phyloP scores from a whole-genome alignment of 176 grass and related monocot species.

The Oryza brachyantha region DNA sequence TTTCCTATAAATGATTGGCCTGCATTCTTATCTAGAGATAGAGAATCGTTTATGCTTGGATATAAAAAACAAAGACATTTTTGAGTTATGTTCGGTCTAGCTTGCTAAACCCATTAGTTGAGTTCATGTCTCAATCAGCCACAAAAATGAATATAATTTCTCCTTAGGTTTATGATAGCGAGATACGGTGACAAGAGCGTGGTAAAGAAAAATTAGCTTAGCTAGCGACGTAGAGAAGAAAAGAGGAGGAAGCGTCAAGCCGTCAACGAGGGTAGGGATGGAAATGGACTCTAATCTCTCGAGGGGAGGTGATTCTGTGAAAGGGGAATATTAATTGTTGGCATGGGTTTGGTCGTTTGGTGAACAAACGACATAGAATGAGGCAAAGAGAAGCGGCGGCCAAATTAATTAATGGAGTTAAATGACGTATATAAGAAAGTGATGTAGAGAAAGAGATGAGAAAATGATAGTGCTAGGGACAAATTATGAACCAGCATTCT shows the following conservation, averaged over 20 bases:
- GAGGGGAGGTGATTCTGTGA: too few species aligned
- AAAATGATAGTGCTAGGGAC: neutral
- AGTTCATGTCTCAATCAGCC: neutral
- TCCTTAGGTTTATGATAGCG: neutral
- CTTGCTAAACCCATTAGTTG: neutral
- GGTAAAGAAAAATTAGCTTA: too few species aligned
- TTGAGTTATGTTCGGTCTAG: neutral
- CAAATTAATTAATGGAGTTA: neutral
- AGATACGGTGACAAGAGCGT: neutral
- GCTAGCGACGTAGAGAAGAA: too few species aligned
- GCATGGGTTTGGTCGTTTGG: neutral
- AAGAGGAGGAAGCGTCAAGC: too few species aligned
- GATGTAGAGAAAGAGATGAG: neutral
- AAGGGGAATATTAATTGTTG: too few species aligned
- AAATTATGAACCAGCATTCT: neutral
- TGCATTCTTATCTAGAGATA: neutral
- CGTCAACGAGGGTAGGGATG: neutral
- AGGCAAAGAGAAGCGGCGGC: too few species aligned
- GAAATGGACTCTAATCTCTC: too few species aligned
- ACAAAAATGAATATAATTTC: neutral
- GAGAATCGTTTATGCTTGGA: neutral
- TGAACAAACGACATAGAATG: neutral
- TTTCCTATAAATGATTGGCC: neutral
- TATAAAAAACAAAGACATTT: neutral
- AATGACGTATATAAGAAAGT: neutral